These are phyloP conservation scores for Xylaria intraflava DNA, from an alignment of 495 filamentous ascomycete genomes.

Conservation along the genomic window DNA sequence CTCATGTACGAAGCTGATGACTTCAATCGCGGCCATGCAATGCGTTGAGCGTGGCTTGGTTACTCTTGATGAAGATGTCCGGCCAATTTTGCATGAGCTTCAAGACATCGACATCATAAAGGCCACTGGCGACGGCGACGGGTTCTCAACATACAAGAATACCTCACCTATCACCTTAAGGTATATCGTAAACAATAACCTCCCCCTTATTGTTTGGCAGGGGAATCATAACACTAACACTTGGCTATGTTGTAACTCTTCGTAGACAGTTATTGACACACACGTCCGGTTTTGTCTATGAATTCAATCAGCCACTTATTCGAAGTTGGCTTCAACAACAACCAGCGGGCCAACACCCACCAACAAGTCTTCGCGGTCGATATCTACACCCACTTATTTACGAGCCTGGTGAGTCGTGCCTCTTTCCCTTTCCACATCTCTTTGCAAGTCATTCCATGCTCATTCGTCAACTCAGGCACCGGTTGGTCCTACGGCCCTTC, in stretches of 20 bases:
- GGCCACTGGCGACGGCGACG: too few species aligned
- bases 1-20: conserved; percentile 27
- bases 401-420: too few species aligned
- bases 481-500: conserved; percentile 29
- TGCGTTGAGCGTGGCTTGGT: conserved; percentile 19
- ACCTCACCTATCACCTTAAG: conserved; percentile 18
- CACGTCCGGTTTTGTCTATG: conserved; percentile 21
- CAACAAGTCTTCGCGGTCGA: too few species aligned
- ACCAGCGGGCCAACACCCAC: too few species aligned
- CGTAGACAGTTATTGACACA: conserved; percentile 24
- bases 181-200: not conserved
- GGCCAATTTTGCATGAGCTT: conserved; percentile 19
- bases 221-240: too few species aligned
- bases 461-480: too few species aligned
- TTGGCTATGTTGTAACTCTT: not conserved
- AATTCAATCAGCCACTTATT: too few species aligned
- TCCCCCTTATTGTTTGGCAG: not conserved
- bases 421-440: too few species aligned
- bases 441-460: too few species aligned
- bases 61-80: conserved; percentile 20
- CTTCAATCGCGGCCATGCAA: conserved; percentile 18
- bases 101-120: conserved; percentile 15
- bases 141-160: too few species aligned
- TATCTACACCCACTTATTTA: too few species aligned
- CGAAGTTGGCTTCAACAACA: too few species aligned